Evolutionary conservation across 768 basidiomycete genomes (phyloP).

Genomic region (Asterophora parasitica): DNA sequence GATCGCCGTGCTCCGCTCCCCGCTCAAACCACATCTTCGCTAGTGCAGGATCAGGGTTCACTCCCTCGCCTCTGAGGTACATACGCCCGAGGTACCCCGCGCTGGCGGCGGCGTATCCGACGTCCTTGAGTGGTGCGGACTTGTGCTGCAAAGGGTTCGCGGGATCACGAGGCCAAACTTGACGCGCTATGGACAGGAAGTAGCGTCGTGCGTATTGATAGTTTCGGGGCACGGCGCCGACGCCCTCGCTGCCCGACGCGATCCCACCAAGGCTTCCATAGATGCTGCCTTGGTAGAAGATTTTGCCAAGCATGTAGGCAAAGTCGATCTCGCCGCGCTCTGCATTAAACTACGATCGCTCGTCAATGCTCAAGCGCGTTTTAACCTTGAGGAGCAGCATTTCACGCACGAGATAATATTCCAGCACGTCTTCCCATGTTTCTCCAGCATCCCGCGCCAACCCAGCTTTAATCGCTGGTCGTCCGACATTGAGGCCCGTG

Average conservation of each 20-base stretch:
- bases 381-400: not conserved
- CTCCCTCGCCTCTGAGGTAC: conserved; percentile 91
- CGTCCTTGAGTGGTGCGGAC: conserved; percentile 40
- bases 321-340: conserved; percentile 88
- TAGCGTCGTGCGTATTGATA: conserved; percentile 74
- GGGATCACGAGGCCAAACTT: conserved; percentile 85
- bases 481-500: conserved; percentile 66
- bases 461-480: conserved; percentile 81
- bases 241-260: conserved; percentile 86
- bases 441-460: conserved; percentile 83
- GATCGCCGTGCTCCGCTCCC: conserved; percentile 74
- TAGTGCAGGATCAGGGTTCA: conserved; percentile 63
- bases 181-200: conserved; percentile 78
- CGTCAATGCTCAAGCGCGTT: not conserved
- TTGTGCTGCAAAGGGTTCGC: conserved; percentile 44
- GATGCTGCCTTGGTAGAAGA: conserved; percentile 94
- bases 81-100: conserved; percentile 91
- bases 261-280: conserved; percentile 78
- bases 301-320: conserved; percentile 89
- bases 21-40: conserved; percentile 96
- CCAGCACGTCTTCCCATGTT: conserved; percentile 89
- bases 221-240: conserved; percentile 80
- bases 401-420: conserved; percentile 78
- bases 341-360: conserved; percentile 73
- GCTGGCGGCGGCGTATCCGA: conserved; percentile 69